Evolutionary conservation across 2,329 filamentous ascomycete species (phyloP).

Genomic region (Cercospora beticola): DNA sequence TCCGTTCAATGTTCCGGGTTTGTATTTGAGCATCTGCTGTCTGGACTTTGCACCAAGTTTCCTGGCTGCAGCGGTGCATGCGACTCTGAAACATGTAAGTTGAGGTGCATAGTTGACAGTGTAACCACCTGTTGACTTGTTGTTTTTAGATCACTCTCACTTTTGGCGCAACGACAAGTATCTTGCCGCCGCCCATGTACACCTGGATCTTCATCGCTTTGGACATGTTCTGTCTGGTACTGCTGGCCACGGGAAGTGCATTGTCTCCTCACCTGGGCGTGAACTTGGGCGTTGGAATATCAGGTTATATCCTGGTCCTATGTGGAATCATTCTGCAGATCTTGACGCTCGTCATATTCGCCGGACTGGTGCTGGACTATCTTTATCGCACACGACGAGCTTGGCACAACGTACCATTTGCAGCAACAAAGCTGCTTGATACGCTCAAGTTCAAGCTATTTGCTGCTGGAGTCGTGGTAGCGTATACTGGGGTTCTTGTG

Average conservation of each 20-base stretch:
- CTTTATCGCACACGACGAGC: slow-evolving; percentile 8
- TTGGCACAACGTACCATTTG: slow-evolving; percentile 11
- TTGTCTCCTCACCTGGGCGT: neutral
- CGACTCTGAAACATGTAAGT: slow-evolving; percentile 9
- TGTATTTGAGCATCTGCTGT: slow-evolving; percentile 4
- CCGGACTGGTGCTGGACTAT: slow-evolving; percentile 7
- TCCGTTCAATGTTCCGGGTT: neutral
- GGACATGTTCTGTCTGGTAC: slow-evolving; percentile 7
- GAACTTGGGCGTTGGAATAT: neutral
- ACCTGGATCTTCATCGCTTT: slow-evolving; percentile 15
- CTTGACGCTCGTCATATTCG: slow-evolving; percentile 6
- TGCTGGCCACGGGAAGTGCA: neutral
- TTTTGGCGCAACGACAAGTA: slow-evolving; percentile 9
- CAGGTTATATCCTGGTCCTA: slow-evolving; percentile 1
- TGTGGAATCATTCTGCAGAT: slow-evolving; percentile 2
- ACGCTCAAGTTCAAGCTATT: slow-evolving; percentile 12
- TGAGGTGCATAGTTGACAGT: no score
- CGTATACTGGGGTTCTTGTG: slow-evolving; percentile 4
- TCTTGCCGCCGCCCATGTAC: slow-evolving; percentile 12
- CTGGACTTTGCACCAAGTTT: slow-evolving; percentile 12
- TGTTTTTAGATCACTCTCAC: slow-evolving; percentile 7
- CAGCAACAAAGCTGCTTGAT: slow-evolving; percentile 10
- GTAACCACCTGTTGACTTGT: neutral
- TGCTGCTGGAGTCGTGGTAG: slow-evolving; percentile 1
- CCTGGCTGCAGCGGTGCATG: slow-evolving; percentile 10